These are phyloP conservation scores for Aspergillus niger DNA, from an alignment of 2,329 filamentous ascomycete species.

Conservation along the genomic window DNA sequence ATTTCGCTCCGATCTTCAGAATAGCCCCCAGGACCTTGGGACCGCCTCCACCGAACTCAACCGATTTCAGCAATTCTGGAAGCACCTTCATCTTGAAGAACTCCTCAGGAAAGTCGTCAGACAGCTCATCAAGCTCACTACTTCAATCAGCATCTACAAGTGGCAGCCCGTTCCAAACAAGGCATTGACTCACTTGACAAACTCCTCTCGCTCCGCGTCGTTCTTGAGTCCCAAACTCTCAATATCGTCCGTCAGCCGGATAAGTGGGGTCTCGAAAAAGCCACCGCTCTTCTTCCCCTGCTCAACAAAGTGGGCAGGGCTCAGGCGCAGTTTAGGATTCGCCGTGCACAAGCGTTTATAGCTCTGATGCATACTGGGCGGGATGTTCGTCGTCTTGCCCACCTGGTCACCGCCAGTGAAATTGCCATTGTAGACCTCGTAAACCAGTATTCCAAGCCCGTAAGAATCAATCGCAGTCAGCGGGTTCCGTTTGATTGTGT, in stretches of 20 bases:
- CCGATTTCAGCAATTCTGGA: constrained; percentile 93
- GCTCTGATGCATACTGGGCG: constrained; percentile 82
- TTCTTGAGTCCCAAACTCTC: constrained; percentile 89
- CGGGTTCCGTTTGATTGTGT: constrained; percentile 79
- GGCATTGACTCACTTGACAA: constrained; percentile 64
- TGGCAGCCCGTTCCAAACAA: not conserved
- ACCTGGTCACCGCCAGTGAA: constrained; percentile 77
- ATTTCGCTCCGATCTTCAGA: constrained; percentile 85
- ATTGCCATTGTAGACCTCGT: constrained; percentile 87
- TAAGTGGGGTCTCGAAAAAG: constrained; percentile 91
- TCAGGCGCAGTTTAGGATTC: constrained; percentile 86
- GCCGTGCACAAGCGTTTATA: constrained; percentile 88
- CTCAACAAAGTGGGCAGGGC: constrained; percentile 81
- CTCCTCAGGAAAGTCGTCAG: constrained; percentile 94
- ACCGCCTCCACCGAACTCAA: constrained; percentile 96
- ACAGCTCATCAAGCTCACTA: constrained; percentile 76
- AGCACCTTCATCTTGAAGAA: constrained; percentile 98
- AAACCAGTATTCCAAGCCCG: constrained; percentile 79
- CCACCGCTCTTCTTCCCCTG: constrained; percentile 79
- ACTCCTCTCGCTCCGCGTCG: constrained; percentile 78
- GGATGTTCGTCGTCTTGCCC: constrained; percentile 81
- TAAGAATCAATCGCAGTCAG: constrained; percentile 84
- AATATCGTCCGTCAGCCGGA: constrained; percentile 88
- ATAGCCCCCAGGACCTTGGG: constrained; percentile 86
- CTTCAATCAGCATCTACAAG: constrained; percentile 26